phyloP scores from a whole-genome alignment of 1,284 basidiomycete species.

The Thelephora terrestris region DNA sequence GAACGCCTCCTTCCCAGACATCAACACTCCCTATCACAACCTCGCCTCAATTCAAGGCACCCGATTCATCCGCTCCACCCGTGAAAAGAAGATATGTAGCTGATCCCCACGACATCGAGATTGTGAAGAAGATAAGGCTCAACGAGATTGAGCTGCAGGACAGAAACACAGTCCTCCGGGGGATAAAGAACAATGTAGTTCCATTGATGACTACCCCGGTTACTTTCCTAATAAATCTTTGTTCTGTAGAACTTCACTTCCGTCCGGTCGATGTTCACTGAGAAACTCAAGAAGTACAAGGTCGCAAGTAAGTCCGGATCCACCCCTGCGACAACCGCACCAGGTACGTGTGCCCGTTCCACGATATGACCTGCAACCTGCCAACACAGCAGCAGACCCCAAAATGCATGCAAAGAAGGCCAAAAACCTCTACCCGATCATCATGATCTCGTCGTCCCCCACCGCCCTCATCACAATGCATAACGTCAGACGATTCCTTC shows the following conservation, averaged over 20 bases:
- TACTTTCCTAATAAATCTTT: neutral
- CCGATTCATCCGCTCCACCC: conserved; percentile 35
- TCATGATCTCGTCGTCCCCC: conserved; percentile 93
- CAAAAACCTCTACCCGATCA: conserved; percentile 73
- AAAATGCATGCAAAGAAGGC: conserved; percentile 36
- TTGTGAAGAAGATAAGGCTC: conserved; percentile 72
- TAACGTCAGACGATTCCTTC: conserved; percentile 90
- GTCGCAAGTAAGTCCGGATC: conserved; percentile 49
- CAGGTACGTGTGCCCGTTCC: conserved; percentile 20
- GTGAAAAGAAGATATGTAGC: conserved; percentile 71
- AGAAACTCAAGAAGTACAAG: conserved; percentile 68
- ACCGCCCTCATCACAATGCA: conserved; percentile 96
- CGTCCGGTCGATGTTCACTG: conserved; percentile 47
- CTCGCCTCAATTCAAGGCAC: conserved; percentile 23
- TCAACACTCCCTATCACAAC: conserved; percentile 22
- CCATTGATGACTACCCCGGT: neutral
- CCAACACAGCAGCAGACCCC: conserved; percentile 28
- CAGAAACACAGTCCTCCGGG: conserved; percentile 66
- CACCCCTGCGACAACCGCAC: conserved; percentile 24
- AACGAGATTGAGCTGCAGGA: conserved; percentile 69
- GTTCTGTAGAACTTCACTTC: conserved; percentile 57
- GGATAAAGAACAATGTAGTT: conserved; percentile 64
- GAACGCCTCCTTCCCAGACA: conserved; percentile 37
- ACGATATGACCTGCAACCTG: neutral
- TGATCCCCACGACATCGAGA: conserved; percentile 68